Base-by-base conservation (phyloP, 768 basidiomycete species). In the Trametes meyenii region DNA sequence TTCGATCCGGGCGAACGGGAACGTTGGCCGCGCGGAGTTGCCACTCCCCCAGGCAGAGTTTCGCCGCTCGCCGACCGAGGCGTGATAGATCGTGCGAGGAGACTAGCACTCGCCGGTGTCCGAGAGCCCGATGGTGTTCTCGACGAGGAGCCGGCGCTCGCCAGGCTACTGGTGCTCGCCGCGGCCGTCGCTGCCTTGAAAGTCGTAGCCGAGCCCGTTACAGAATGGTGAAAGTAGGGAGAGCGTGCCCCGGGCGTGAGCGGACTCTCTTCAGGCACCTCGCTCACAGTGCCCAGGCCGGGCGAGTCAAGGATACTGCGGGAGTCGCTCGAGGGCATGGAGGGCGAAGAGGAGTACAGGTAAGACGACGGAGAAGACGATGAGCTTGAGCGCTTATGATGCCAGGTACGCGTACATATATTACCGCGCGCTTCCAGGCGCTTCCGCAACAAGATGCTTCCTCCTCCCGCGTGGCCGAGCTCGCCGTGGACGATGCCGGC, bases 221-320 rank as follows among this genome's bases (percentile, higher is more conserved):
- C 72, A 8, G 75, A 66, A 52, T 75, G 58, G 49, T 79, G 74
- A 60, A 74, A 64, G 65, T 80, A 80, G 6, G 78, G 78, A 0
- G 78, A 78, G 50, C 70, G 71, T 14, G 72, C 61, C 52, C 65
- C 63, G 42, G 57, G 60, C 26, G 66, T 52, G 51, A 65, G 62
- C 17, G 67, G 65, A 24, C 64, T 58, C 21, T 73, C 73, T 58
- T 76, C 75, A 11, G 72, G 74, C n/a, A 75, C 74, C 51, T 73
- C 72, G 65, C 61, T 68, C 63, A 74, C 67, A 7, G 55, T 65
- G 46, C 55, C 48, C 33, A 66, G 33, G 3, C 68, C 40, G 13
- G 69, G 69, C 7, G 71, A 72, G 61, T 68, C 71, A 29, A 70
- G 48, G 13, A n/a, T 39, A 23, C 33, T n/a, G 35, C 55, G 49